Evolutionary conservation across 768 basidiomycete genomes (phyloP).

Genomic region (Leucocoprinus sp.): DNA sequence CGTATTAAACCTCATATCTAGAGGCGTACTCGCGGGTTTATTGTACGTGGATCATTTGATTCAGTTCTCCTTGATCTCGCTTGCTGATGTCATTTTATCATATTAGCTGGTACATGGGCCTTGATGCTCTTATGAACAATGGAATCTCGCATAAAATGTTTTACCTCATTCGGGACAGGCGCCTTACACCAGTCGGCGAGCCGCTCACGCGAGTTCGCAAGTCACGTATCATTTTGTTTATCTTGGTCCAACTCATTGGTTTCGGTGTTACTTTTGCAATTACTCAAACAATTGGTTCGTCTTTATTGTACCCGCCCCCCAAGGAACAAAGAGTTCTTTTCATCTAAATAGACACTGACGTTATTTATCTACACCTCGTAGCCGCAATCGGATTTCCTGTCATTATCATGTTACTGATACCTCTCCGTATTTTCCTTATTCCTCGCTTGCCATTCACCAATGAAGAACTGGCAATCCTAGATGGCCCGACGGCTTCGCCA

Average conservation of each 20-base stretch:
- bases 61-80: not conserved
- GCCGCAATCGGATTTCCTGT: constrained; percentile 90
- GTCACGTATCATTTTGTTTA: constrained; percentile 63
- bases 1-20: constrained; percentile 69
- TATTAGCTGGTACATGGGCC: constrained; percentile 85
- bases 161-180: constrained; percentile 68
- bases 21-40: constrained; percentile 77
- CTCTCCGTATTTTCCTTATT: constrained; percentile 62
- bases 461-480: constrained; percentile 79
- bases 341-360: constrained; percentile 22
- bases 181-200: constrained; percentile 53
- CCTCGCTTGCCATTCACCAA: constrained; percentile 67
- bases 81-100: not conserved
- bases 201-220: constrained; percentile 71
- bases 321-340: constrained; percentile 7
- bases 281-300: constrained; percentile 78
- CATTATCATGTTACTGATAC: constrained; percentile 78
- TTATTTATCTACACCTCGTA: constrained; percentile 19
- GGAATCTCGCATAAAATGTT: constrained; percentile 78
- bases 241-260: constrained; percentile 67
- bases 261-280: constrained; percentile 88
- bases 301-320: not conserved
- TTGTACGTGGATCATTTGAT: constrained; percentile 59
- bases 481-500: constrained; percentile 83
- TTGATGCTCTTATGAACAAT: constrained; percentile 69